Evolutionary conservation across 768 basidiomycete species (phyloP), one percentile per base, ranked within the genome.

Genomic region (Pseudohyphozyma bogoriensis): DNA sequence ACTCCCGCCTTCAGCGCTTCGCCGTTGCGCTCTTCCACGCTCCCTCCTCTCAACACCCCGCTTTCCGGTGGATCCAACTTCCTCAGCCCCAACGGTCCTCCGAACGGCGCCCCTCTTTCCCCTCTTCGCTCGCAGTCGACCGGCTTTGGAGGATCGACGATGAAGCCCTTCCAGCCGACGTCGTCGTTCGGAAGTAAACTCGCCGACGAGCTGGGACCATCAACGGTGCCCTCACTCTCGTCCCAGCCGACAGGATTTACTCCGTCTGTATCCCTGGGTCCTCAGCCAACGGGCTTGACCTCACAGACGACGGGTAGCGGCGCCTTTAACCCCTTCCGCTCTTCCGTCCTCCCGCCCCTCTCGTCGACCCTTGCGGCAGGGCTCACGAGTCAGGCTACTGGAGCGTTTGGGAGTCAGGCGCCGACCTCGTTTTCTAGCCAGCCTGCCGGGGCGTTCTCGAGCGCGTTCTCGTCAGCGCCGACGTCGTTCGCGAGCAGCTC

Each of bases 81-180:
- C 46, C 36, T 55, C 10, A 22, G 42, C 29, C 26, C 32, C 8
- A 13, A 15, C 47, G 26, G 32, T 20, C 32, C 6, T 32, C 15
- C 51, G 4, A 4, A 28, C 50, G 24, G 39, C 3, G 6, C 33
- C 20, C 29, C 45, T 4, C 11, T 37, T 22, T 31, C 65, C 11
- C 56, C 58, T 18, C 58, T 62, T 26, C 37, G 40, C 3, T 9
- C 60, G 3, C 66, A 64, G 22, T 37, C 59, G 8, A 62, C 60
- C 18, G 61, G 64, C 26, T 60, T 59, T 39, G 56, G 54, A 16
- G 63, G 59, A 26, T 65, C 65, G 10, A 37, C 33, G n/a, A 60
- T 68, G 18, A 62, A 64, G 46, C 61, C 70, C 6, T 71, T 71
- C 67, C 65, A 68, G 53, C 70, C 70, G 16, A 55, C 60, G 1